These are phyloP conservation scores for Vachellia collinsii DNA, from an alignment of 306 rosid genomes.

Conservation along the genomic window DNA sequence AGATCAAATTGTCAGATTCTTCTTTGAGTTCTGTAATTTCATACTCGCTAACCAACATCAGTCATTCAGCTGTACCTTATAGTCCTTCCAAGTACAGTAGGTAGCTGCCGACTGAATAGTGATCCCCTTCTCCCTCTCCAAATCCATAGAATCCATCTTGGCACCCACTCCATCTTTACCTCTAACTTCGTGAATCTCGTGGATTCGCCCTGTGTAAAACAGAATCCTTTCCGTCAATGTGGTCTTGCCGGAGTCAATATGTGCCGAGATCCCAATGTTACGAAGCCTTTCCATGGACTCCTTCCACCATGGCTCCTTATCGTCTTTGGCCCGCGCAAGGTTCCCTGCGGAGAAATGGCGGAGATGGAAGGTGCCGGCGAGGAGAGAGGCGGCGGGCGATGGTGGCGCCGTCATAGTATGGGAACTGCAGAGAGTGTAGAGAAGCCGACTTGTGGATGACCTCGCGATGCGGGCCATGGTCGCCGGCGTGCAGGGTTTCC, in stretches of 20 bases:
- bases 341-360: slow-evolving; percentile 63
- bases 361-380: slow-evolving; percentile 59
- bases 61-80: slow-evolving; percentile 49
- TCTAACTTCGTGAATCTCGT: slow-evolving; percentile 94
- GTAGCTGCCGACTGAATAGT: slow-evolving; percentile 97
- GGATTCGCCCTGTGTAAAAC: slow-evolving; percentile 87
- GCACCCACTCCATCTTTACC: slow-evolving; percentile 98
- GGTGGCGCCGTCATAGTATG: slow-evolving; percentile 31
- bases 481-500: slow-evolving; percentile 30
- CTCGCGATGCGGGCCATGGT: slow-evolving; percentile 55
- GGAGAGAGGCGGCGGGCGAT: slow-evolving; percentile 45
- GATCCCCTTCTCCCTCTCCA: slow-evolving; percentile 94
- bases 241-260: slow-evolving; percentile 97
- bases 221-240: slow-evolving; percentile 91
- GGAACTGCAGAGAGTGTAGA: slow-evolving; percentile 41
- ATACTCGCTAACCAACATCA: neutral
- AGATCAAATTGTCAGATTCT: neutral
- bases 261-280: slow-evolving; percentile 97
- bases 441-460: slow-evolving; percentile 53
- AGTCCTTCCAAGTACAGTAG: slow-evolving; percentile 88
- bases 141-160: slow-evolving; percentile 98
- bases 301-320: slow-evolving; percentile 90
- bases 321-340: slow-evolving; percentile 69
- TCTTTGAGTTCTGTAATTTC: neutral
- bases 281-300: slow-evolving; percentile 80